A percentile compares a stretch with the other conserved stretches of the same genome.
These are phyloP conservation scores for Chlorella sp. DNA, from an alignment of 139 green algal species.

Conservation along the genomic window DNA sequence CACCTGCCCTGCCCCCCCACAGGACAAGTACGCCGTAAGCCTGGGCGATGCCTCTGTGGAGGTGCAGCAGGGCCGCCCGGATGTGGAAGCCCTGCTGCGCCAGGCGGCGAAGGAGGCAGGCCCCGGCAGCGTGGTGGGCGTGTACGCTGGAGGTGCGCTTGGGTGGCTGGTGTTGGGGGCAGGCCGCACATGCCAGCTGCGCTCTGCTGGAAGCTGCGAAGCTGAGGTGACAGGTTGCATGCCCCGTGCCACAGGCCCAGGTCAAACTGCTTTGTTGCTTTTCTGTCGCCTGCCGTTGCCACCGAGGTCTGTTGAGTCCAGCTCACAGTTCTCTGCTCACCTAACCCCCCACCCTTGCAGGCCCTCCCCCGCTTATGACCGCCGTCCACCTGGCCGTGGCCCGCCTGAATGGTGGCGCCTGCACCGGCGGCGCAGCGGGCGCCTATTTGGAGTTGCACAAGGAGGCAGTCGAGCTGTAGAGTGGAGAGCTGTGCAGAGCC, in stretches of 20 bases:
- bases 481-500: too few species aligned
- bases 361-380: background rate
- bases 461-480: slow-evolving; percentile 3
- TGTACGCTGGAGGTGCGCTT: background rate
- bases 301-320: too few species aligned
- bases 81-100: background rate
- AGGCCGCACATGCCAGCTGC: too few species aligned
- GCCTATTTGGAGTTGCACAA: background rate
- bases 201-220: too few species aligned
- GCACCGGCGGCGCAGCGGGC: background rate
- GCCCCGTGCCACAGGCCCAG: too few species aligned
- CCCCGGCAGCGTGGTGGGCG: background rate
- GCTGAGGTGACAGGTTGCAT: too few species aligned
- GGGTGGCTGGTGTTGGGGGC: too few species aligned
- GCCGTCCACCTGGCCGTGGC: background rate
- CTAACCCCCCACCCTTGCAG: background rate
- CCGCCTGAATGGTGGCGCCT: background rate
- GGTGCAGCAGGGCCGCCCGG: background rate
- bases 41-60: background rate
- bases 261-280: too few species aligned
- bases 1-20: background rate
- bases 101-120: background rate
- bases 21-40: too few species aligned
- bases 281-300: too few species aligned
- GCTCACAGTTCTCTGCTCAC: too few species aligned